Percentiles rank a stretch among this genome's conserved stretches.
These are phyloP conservation scores for Zygosaccharomyces lentus DNA, from an alignment of 805 yeast species.

Conservation along the genomic window DNA sequence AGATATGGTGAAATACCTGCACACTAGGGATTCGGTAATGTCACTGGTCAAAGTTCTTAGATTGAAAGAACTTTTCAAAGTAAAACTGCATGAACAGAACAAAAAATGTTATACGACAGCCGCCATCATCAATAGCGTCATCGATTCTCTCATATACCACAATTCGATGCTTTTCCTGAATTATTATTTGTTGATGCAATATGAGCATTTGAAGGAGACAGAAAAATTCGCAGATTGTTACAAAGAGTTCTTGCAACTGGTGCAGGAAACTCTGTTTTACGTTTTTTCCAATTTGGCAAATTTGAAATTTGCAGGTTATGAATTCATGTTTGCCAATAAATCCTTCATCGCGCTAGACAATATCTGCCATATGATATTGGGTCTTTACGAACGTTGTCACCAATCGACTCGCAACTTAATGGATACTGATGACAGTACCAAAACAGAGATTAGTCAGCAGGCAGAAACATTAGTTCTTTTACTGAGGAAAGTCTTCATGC, in stretches of 20 bases:
- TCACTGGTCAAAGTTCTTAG: constrained; percentile 22
- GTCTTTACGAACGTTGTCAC: constrained; percentile 23
- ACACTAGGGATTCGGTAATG: constrained; percentile 23
- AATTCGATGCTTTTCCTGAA: constrained; percentile 23
- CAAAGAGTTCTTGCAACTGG: constrained; percentile 24
- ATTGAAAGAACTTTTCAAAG: constrained; percentile 19
- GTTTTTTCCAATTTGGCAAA: constrained; percentile 33
- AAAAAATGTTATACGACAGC: constrained; percentile 26
- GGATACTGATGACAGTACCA: constrained; percentile 7
- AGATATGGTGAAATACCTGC: constrained; percentile 27
- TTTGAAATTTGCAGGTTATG: constrained; percentile 31
- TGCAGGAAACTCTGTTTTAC: constrained; percentile 31
- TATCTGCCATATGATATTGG: constrained; percentile 26
- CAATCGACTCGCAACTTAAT: not conserved
- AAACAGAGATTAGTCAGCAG: constrained; percentile 15
- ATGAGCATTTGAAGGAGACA: constrained; percentile 20
- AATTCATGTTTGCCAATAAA: constrained; percentile 29
- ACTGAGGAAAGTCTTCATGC: constrained; percentile 26
- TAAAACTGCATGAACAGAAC: constrained; percentile 19
- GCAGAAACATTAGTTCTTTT: constrained; percentile 17
- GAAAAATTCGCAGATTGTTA: constrained; percentile 19
- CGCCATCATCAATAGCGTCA: constrained; percentile 23
- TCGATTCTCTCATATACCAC: constrained; percentile 30
- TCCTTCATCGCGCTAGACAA: constrained; percentile 24
- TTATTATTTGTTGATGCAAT: constrained; percentile 27